These are phyloP conservation scores for Stellera chamaejasme DNA, from an alignment of 345 rosid genomes.

Conservation along the genomic window DNA sequence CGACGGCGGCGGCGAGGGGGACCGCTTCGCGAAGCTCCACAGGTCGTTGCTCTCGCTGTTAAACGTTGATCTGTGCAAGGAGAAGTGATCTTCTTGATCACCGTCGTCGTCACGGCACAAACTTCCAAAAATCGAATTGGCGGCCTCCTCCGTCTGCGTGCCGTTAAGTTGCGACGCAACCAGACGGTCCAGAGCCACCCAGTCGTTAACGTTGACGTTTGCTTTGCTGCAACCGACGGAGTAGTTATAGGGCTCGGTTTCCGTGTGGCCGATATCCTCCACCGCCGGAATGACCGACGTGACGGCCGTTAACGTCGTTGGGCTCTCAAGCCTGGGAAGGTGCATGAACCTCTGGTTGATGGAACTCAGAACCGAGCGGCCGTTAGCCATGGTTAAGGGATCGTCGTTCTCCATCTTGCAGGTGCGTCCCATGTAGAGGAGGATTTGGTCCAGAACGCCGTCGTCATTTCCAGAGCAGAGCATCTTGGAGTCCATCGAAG, in stretches of 20 bases:
- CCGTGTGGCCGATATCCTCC: conserved; percentile 29
- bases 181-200: conserved; percentile 77
- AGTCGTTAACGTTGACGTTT: conserved; percentile 36
- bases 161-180: conserved; percentile 97
- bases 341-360: conserved; percentile 44
- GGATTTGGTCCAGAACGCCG: conserved; percentile 58
- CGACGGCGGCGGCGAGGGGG: conserved; percentile 36
- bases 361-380: conserved; percentile 11
- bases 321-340: conserved; percentile 70
- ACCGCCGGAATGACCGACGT: conserved; percentile 15
- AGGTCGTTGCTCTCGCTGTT: conserved; percentile 34
- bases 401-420: conserved; percentile 49
- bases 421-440: conserved; percentile 58
- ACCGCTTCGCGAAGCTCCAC: conserved; percentile 60
- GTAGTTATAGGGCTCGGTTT: conserved; percentile 16
- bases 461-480: conserved; percentile 23
- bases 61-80: conserved; percentile 27
- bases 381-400: conserved; percentile 6
- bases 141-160: conserved; percentile 24
- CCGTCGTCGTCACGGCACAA: conserved; percentile 31
- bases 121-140: conserved; percentile 26
- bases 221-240: conserved; percentile 13
- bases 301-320: conserved; percentile 21
- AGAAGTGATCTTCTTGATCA: conserved; percentile 10
- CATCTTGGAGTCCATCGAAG: conserved; percentile 40